Conservation (phyloP, 345 rosid species). For the Sisymbrium altissimum region DNA sequence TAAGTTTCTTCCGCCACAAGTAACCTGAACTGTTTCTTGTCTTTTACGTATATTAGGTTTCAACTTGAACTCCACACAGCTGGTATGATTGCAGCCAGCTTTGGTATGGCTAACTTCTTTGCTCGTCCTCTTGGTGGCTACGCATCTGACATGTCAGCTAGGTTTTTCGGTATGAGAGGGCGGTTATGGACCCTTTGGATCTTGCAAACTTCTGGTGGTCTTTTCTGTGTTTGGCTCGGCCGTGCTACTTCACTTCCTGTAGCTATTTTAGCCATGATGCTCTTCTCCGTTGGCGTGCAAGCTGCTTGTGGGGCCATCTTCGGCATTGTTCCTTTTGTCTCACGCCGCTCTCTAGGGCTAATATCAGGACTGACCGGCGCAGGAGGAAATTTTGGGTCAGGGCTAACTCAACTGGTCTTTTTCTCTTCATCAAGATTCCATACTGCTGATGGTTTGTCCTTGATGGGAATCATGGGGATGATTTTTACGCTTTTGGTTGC, state of each 20-base stretch:
- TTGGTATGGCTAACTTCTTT: constrained; percentile 68
- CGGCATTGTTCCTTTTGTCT: constrained; percentile 70
- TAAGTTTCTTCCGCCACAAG: background rate
- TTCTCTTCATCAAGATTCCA: constrained; percentile 48
- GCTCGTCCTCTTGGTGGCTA: constrained; percentile 76
- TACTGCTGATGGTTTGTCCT: constrained; percentile 48
- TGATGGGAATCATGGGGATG: constrained; percentile 65
- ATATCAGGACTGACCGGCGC: constrained; percentile 71
- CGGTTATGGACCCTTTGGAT: constrained; percentile 68
- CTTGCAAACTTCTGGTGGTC: constrained; percentile 65
- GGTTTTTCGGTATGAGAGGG: constrained; percentile 71
- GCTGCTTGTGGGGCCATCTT: constrained; percentile 85
- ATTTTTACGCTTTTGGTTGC: constrained; percentile 56
- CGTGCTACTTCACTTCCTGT: constrained; percentile 57
- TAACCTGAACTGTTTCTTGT: background rate
- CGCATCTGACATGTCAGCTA: constrained; percentile 54
- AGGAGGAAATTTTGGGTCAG: constrained; percentile 73
- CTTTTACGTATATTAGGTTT: constrained; percentile 32
- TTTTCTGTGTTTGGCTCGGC: constrained; percentile 71
- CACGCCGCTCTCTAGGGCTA: constrained; percentile 62
- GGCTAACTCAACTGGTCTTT: constrained; percentile 63
- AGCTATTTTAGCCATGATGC: constrained; percentile 61
- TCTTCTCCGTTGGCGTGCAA: constrained; percentile 67
- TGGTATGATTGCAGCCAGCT: constrained; percentile 63
- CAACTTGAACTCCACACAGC: constrained; percentile 59